These are phyloP conservation scores for Elongisporangium anandrum DNA, from an alignment of 352 stramenopile species.

Conservation along the genomic window DNA sequence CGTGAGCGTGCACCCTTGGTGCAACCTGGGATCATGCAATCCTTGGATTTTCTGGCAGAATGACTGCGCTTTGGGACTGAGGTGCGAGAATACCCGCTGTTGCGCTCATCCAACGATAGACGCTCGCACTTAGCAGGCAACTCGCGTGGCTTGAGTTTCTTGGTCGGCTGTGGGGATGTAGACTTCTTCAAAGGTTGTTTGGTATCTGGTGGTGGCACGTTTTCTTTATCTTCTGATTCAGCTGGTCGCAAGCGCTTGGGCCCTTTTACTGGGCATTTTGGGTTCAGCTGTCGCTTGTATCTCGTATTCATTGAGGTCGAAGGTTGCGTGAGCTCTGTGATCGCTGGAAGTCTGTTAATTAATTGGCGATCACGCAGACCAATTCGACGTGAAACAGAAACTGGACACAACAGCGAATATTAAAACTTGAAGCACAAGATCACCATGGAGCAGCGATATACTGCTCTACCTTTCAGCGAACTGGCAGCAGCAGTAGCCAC, in stretches of 20 bases:
- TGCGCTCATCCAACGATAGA: constrained; percentile 29
- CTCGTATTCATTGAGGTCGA: not conserved
- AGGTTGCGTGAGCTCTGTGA: not conserved
- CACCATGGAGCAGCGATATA: not conserved
- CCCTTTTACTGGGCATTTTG: not conserved
- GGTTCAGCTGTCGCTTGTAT: not conserved
- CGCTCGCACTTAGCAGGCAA: constrained; percentile 16
- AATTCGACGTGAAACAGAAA: constrained; percentile 14
- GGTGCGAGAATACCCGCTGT: not conserved
- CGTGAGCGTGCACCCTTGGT: constrained; percentile 71
- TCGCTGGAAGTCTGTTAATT: not conserved
- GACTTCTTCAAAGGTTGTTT: not conserved
- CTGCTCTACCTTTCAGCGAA: constrained; percentile 1
- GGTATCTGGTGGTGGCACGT: not conserved
- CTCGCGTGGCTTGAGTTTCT: constrained; percentile 4
- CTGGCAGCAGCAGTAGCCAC: constrained; percentile 8
- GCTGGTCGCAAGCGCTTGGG: not conserved
- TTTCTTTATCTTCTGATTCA: not conserved
- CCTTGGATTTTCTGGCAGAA: constrained; percentile 58
- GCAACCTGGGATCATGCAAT: constrained; percentile 65
- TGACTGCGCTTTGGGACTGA: constrained; percentile 15
- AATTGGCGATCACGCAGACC: constrained; percentile 19
- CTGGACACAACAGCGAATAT: not conserved
- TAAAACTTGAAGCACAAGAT: not conserved
- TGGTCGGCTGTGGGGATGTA: constrained; percentile 17